Percentiles rank a stretch among this genome's conserved stretches.
Conservation (phyloP, 441 rosid genomes). For the Croton laevigatus region DNA sequence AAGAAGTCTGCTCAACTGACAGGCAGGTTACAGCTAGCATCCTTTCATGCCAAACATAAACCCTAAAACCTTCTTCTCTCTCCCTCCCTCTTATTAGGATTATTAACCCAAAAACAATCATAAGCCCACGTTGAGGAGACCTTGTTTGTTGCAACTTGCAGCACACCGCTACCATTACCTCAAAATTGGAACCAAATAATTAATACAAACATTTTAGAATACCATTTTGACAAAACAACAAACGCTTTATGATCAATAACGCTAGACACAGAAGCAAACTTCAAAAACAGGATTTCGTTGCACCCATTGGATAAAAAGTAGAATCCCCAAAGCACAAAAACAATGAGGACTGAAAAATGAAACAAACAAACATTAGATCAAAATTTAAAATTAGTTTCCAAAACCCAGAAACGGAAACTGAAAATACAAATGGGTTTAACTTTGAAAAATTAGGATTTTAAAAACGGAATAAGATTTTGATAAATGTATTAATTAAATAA, state of each 20-base stretch:
- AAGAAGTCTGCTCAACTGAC: constrained; percentile 93
- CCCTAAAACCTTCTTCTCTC: constrained; percentile 41
- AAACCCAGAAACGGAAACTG: not conserved
- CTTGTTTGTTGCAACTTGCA: constrained; percentile 38
- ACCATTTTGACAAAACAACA: not conserved
- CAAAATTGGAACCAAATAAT: not conserved
- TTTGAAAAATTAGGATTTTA: not conserved
- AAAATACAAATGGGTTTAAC: not conserved
- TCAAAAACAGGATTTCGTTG: not conserved
- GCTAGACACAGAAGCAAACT: not conserved
- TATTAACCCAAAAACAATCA: constrained; percentile 34
- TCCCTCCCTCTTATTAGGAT: constrained; percentile 16
- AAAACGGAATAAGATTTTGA: no score
- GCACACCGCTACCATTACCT: not conserved
- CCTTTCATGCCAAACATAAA: constrained; percentile 55
- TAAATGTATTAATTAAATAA: no score
- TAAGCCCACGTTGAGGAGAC: constrained; percentile 43
- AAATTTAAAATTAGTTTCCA: not conserved
- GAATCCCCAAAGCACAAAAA: not conserved
- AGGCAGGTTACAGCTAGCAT: constrained; percentile 88
- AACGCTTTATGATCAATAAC: not conserved
- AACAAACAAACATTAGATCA: not conserved
- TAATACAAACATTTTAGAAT: not conserved
- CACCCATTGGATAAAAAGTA: not conserved
- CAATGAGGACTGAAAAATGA: not conserved